These are phyloP conservation scores for Fusarium chlamydosporum DNA, from an alignment of 2,329 filamentous ascomycete species.

Conservation along the genomic window DNA sequence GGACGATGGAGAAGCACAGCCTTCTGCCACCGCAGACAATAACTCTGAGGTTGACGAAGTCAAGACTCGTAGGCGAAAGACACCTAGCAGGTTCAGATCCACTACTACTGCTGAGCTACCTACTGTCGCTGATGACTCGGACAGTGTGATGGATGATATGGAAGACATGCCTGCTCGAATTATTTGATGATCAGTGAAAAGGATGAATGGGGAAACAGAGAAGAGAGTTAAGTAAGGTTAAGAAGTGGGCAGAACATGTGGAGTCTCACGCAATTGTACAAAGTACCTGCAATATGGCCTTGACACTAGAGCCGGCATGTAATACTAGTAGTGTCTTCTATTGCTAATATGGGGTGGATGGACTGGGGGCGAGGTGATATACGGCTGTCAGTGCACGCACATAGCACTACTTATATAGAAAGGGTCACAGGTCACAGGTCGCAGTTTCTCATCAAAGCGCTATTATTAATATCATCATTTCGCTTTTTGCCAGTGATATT, in stretches of 20 bases:
- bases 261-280: constrained; percentile 25
- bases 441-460: constrained; percentile 10
- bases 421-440: neutral
- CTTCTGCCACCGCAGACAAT: constrained; percentile 31
- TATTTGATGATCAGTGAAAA: constrained; percentile 14
- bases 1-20: constrained; percentile 44
- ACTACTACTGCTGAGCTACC: constrained; percentile 27
- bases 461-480: neutral
- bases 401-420: constrained; percentile 20
- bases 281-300: constrained; percentile 24
- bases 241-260: constrained; percentile 13
- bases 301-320: constrained; percentile 22
- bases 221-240: neutral
- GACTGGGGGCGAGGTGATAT: neutral
- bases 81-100: constrained; percentile 51
- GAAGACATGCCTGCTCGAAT: constrained; percentile 59
- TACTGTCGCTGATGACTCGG: constrained; percentile 45
- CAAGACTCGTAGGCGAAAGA: constrained; percentile 49
- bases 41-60: constrained; percentile 50
- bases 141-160: constrained; percentile 61
- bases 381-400: constrained; percentile 3
- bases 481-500: neutral
- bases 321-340: constrained; percentile 27
- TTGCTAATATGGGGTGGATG: constrained; percentile 12
- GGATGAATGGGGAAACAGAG: neutral